Base-by-base conservation (phyloP, 768 basidiomycete species). In the Russula griseocarnosa region DNA sequence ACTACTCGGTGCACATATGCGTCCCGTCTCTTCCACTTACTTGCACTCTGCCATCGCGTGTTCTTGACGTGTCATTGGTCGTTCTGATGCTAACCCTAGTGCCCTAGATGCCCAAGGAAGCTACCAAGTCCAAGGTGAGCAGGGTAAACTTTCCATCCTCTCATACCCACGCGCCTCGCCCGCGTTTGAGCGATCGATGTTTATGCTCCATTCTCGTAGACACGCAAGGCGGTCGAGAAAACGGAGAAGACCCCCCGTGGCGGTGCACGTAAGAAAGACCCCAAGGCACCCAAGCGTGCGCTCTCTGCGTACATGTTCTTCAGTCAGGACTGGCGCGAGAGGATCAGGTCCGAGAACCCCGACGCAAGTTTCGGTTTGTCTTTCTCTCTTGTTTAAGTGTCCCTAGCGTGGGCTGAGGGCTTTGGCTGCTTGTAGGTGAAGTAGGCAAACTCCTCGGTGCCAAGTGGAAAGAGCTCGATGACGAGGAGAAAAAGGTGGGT, bases 221-320 rank as follows among this genome's bases (percentile, higher is more conserved):
- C 67, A 55, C 85, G 88, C 78, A 90, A 87, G 78, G 87, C 86
- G 72, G 85, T 83, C 58, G 85, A 85, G 70, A 89, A 89, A 77
- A 79, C 82, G 26, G 87, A 88, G 70, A 86, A 85, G 69, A 77
- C 80, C 22, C 66, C 79, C 42, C 44, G 67, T 18, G 76, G 71
- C 22, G 72, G 81, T 68, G 86, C 85, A 73, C 74, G 76, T 64
- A 85, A 88, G 78, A 93, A 92, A 77, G 87, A 93, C 74, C 84
- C 83, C 66, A 88, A 89, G 75, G 85, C 87, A 51, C 94, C 93
- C 66, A 97, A 98, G 79, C 86, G 94, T 59, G 90, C 92, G 0
- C 82, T 97, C 52, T 97, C 94, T 34, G 94, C 96, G 46, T 98
- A 97, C 80, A 97, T 98, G 96, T 94, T 94, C 88, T 98, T 98